Evolutionary conservation across 495 filamentous ascomycete genomes (phyloP), one percentile per base, ranked within the genome.

Genomic region (Patellaria atrata): DNA sequence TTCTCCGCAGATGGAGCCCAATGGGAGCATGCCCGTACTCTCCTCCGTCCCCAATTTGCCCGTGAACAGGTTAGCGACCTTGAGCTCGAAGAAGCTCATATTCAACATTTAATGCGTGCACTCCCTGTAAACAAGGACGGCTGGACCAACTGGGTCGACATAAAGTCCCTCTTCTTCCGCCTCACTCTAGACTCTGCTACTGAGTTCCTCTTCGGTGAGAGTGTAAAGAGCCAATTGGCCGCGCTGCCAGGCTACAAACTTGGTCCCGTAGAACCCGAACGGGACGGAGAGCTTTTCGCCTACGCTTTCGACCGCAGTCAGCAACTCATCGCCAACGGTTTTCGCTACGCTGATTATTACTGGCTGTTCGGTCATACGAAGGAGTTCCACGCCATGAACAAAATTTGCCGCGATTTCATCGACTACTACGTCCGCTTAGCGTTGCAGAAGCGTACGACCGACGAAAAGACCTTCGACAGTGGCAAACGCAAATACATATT

Each of bases 161-260:
- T 87, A 22, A 64, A 66, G 20, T 68, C 75, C 6, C 60, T 86
- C 13, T 76, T 87, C 53, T 86, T 81, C 61, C 69, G 82, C 6
- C 81, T 77, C 44, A 86, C 83, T 1, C 62, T 94, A 7, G 85
- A 94, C 52, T 62, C 75, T 1, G 74, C 82, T 1, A 89, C 85
- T 10, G 79, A 87, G 38, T 93, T 89, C 51, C 59, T 94, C 22
- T 67, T 93, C n/a, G 86, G 86, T 10, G 60, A 75, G 30, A 71
- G 73, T 33, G 72, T 82, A 10, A 65, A 79, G 40, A 83, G 73
- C 21, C 55, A 58, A 23, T 22, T 58, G n/a, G 33, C 37, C 9
- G 34, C 14, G n/a, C 29, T 47, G 0, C 40, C 48, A 3, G 44
- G 47, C 13, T 35, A 40, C 21, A 27, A 15, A 5, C 25, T 17